These are phyloP conservation scores for Diospyros kaki DNA, from an alignment of 148 eudicot species.

Conservation along the genomic window DNA sequence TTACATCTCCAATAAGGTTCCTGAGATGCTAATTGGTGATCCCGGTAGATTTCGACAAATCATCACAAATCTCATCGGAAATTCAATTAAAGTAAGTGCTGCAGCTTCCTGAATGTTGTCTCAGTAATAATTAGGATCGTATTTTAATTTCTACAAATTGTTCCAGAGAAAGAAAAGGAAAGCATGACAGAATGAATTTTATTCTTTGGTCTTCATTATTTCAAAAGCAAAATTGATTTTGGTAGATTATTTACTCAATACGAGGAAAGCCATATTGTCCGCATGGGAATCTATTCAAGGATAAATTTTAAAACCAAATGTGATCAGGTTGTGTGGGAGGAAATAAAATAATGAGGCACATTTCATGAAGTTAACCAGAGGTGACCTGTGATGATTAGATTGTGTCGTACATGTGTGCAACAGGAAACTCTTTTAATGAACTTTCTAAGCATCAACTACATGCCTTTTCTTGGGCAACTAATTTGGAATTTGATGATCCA, in stretches of 20 bases:
- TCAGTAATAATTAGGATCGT: neutral
- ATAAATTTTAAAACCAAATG: neutral
- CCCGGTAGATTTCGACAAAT: slow-evolving; percentile 98
- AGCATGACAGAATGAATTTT: neutral
- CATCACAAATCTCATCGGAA: slow-evolving; percentile 88
- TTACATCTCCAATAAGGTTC: slow-evolving; percentile 76
- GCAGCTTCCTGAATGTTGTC: neutral
- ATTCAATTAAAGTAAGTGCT: slow-evolving; percentile 88
- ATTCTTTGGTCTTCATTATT: neutral
- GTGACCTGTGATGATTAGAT: neutral
- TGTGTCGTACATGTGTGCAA: neutral
- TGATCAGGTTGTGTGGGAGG: neutral
- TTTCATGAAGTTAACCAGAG: neutral
- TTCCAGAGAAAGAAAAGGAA: neutral
- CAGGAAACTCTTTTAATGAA: neutral
- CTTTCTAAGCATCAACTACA: neutral
- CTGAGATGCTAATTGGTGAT: slow-evolving; percentile 76
- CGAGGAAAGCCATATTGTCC: neutral
- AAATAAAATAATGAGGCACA: neutral
- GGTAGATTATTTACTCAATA: neutral
- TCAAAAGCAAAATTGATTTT: neutral
- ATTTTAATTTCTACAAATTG: neutral
- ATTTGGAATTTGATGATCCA: slow-evolving; percentile 11
- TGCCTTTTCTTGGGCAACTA: too few species aligned
- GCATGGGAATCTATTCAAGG: neutral